Base-by-base conservation (phyloP, 495 filamentous ascomycete species). In the Lentithecium fluviatile region DNA sequence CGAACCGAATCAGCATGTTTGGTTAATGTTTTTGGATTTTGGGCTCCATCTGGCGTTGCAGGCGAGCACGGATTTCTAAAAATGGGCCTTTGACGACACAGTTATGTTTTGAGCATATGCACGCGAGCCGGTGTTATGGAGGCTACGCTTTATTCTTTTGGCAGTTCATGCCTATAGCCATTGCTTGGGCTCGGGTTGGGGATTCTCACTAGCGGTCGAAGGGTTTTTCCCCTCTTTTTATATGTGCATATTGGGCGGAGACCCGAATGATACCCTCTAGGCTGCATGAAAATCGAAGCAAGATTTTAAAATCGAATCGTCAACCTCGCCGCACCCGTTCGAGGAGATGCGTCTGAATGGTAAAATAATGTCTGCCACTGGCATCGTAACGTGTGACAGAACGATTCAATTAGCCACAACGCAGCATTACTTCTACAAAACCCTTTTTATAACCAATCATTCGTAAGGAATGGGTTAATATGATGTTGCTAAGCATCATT, bases 231-330 rank as follows among this genome's bases (percentile, higher is more conserved):
- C n/a, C 20, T 17, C 20, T 42, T 25, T 23, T 56, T 56, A 21
- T 13, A 15, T 29, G 23, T 56, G 52, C 52, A 56, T 56, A 56
- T 45, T 29, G 40, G 52, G 37, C 37, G 52, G 24, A 45, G 37
- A 20, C 52, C 37, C 52, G 38, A 36, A 56, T 56, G 52, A 56
- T 56, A 56, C 52, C 52, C 52, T 56, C 19, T 45, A 56, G 29
- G 17, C 36, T 53, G 50, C 50, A 53, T 53, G 29, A 38, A 17
- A 19, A 53, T 8, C 8, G 19, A 38, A 53, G 40, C 15, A 43
- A 4, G 40, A 20, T 3, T 6, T 15, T 4, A 43, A 43, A 43
- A 43, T 43, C 40, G 40, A 43, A n/a, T n/a, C 40, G 40, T 43
- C 13, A 43, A 43, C 6, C 19, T 13, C 19, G 15, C 13, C 6